phyloP scores from a whole-genome alignment of 2,329 filamentous ascomycete genomes.

The Ascomycota sp. region DNA sequence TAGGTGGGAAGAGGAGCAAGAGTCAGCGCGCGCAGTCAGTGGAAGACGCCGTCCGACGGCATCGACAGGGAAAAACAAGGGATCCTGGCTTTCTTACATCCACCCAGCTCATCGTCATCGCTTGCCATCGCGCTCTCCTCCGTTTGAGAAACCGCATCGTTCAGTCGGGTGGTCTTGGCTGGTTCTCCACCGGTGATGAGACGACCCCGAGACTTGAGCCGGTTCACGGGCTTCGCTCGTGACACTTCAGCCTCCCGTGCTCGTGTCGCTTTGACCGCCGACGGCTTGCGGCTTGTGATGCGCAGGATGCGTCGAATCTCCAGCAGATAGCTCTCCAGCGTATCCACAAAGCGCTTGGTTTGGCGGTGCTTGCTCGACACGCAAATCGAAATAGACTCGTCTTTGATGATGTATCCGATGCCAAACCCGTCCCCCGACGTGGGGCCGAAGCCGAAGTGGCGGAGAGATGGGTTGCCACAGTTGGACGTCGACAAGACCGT shows the following conservation, averaged over 20 bases:
- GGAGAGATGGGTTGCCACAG: conserved; percentile 83
- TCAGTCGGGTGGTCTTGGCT: conserved; percentile 17
- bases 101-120: conserved; percentile 74
- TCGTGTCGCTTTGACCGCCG: conserved; percentile 21
- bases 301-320: conserved; percentile 72
- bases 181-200: conserved; percentile 39
- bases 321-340: conserved; percentile 70
- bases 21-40: not conserved
- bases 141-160: conserved; percentile 33
- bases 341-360: conserved; percentile 73
- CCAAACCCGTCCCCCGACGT: conserved; percentile 87
- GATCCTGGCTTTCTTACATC: conserved; percentile 41
- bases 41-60: no score
- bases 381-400: conserved; percentile 57
- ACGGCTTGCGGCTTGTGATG: conserved; percentile 32
- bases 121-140: conserved; percentile 51
- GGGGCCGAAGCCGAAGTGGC: conserved; percentile 91
- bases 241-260: conserved; percentile 29
- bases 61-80: not conserved
- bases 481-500: conserved; percentile 95
- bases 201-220: conserved; percentile 50
- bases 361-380: conserved; percentile 85
- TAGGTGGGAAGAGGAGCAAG: conserved; percentile 17
- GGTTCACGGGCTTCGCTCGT: conserved; percentile 16
- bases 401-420: conserved; percentile 96